Evolutionary conservation across 192 early-diverging fungal species (phyloP).

Genomic region (Coemansia sp.): DNA sequence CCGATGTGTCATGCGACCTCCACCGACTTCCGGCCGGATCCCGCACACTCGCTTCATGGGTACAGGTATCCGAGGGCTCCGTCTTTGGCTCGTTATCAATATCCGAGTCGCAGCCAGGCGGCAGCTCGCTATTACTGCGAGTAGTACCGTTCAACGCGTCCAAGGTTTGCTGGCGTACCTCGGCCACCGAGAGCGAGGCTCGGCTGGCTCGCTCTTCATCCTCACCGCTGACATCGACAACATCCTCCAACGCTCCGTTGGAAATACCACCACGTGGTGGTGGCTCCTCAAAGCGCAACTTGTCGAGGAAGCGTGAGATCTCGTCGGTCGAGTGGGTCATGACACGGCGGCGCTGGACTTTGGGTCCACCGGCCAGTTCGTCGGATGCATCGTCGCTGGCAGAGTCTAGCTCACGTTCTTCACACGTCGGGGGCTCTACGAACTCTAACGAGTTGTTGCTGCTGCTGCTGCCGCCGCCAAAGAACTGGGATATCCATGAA

Average conservation of each 20-base stretch:
- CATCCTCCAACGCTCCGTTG: slow-evolving; percentile 31
- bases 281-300: slow-evolving; percentile 17
- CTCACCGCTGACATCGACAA: slow-evolving; percentile 37
- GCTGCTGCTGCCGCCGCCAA: slow-evolving; percentile 8
- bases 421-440: too few species aligned
- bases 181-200: slow-evolving; percentile 20
- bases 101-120: too few species aligned
- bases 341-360: slow-evolving; percentile 15
- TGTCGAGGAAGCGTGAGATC: slow-evolving; percentile 12
- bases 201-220: slow-evolving; percentile 29
- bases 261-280: not conserved
- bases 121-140: not conserved
- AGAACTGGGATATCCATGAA: slow-evolving; percentile 36
- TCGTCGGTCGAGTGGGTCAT: slow-evolving; percentile 39
- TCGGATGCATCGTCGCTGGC: not conserved
- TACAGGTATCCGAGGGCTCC: too few species aligned
- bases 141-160: slow-evolving; percentile 32
- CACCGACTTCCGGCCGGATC: slow-evolving; percentile 5
- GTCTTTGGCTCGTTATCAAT: too few species aligned
- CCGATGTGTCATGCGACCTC: slow-evolving; percentile 6
- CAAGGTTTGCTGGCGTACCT: slow-evolving; percentile 41
- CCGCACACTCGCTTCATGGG: not conserved
- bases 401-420: not conserved
- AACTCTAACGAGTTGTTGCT: too few species aligned
- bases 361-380: not conserved